These are phyloP conservation scores for Thozetella sp. DNA, from an alignment of 495 filamentous ascomycete genomes.

Conservation along the genomic window DNA sequence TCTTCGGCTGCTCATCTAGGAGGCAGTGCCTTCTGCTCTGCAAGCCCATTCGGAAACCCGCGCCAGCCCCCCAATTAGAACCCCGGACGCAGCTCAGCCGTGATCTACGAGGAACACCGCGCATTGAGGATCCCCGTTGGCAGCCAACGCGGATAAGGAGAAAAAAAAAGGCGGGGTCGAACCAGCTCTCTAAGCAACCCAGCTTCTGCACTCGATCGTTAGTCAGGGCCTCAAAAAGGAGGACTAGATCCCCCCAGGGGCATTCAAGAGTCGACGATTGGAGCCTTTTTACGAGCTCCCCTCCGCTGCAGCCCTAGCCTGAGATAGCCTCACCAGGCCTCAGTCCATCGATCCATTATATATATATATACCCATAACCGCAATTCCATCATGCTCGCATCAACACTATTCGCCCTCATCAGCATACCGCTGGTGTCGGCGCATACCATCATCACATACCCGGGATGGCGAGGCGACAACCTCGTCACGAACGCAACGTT, in stretches of 20 bases:
- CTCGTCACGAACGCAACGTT: conserved; percentile 77
- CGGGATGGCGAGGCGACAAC: conserved; percentile 93
- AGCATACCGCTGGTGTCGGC: conserved; percentile 62
- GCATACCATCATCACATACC: conserved; percentile 91
- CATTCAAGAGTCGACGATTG: background rate
- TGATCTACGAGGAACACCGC: background rate
- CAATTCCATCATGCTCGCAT: conserved; percentile 43
- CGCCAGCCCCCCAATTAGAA: background rate
- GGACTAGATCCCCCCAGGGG: background rate
- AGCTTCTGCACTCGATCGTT: background rate
- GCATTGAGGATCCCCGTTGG: background rate
- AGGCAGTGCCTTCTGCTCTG: background rate
- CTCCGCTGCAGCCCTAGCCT: no score
- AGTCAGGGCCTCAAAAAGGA: background rate
- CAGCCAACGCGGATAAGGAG: no score
- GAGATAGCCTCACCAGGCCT: no score
- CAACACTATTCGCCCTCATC: conserved; percentile 50
- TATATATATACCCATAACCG: conserved; percentile 6
- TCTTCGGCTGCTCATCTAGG: no score
- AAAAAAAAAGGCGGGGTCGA: background rate
- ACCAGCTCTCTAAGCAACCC: background rate
- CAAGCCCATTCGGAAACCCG: background rate
- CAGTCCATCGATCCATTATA: background rate
- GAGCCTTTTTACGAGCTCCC: background rate
- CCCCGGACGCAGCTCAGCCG: background rate